Base-by-base conservation (phyloP, 2,329 filamentous ascomycete species). In the Pestalotiopsis sp. region DNA sequence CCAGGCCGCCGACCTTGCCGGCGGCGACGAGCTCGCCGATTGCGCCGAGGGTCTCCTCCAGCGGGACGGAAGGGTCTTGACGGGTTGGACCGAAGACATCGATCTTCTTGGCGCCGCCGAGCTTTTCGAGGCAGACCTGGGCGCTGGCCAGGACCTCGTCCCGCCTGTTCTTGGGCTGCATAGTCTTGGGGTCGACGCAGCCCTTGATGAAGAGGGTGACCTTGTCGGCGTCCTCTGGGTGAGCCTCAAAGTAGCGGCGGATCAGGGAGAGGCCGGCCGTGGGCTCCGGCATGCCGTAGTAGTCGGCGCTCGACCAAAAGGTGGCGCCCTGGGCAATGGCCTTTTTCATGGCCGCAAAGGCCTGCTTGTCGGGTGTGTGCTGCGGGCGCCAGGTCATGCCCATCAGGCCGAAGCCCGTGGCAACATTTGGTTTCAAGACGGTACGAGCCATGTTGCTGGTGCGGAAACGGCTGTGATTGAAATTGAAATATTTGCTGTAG, bases 171-270 rank as follows among this genome's bases (percentile, higher is more conserved):
- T 85, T 81, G 0, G 80, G 79, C 3, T 64, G 73, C 69, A 82
- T 67, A 20, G 71, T 70, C 4, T 79, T 79, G 7, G 73, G 74
- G 68, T 78, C 73, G 25, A 78, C 45, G 3, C 82, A 84, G 11
- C 85, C 83, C 72, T 87, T 87, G 77, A 87, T 83, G n/a, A 78
- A 82, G 20, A 87, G 71, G 11, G 85, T 81, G n/a, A 87, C 80
- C 70, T 85, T 85, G 38, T 80, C 75, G 0, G 82, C 83, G 71
- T 87, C 84, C 45, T 80, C 80, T 5, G 85, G 85, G 70, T 87
- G 84, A 71, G 83, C 81, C 31, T 79, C 80, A 72, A 87, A 87
- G 74, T 87, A 87, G 64, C 81, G 81, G 25, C 82, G 80, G 27
- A 87, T 78, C 6, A 87, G 76, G 39, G 84, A 81, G 0, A 87